Evolutionary conservation across 1,284 basidiomycete species (phyloP).

Genomic region (Schizophyllum commune): DNA sequence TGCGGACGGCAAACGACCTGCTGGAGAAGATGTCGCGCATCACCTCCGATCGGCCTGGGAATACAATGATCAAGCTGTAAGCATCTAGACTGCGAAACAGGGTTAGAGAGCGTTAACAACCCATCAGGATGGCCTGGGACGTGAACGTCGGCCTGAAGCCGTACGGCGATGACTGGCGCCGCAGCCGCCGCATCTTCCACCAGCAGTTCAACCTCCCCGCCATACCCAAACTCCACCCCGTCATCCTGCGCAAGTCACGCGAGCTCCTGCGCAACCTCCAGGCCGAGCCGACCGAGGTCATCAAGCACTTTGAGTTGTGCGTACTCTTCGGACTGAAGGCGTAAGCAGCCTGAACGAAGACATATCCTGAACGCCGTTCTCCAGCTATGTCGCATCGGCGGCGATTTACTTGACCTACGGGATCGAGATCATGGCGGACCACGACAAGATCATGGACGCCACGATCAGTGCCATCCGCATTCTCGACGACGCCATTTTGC

Average conservation of each 20-base stretch:
- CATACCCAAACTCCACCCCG: slow-evolving; percentile 9
- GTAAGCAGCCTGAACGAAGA: neutral
- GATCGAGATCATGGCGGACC: neutral
- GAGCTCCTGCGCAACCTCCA: slow-evolving; percentile 12
- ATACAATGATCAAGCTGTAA: slow-evolving; percentile 28
- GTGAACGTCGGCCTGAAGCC: slow-evolving; percentile 14
- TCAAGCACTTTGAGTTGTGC: slow-evolving; percentile 11
- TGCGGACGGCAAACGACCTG: slow-evolving; percentile 27
- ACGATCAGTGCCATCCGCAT: neutral
- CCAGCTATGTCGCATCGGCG: neutral
- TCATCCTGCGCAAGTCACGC: slow-evolving; percentile 10
- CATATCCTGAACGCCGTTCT: neutral
- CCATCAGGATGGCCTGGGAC: slow-evolving; percentile 12
- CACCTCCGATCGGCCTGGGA: slow-evolving; percentile 29
- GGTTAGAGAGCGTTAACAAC: neutral
- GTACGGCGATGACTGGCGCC: slow-evolving; percentile 14
- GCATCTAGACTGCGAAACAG: neutral
- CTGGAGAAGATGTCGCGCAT: slow-evolving; percentile 32
- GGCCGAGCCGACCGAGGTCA: slow-evolving; percentile 7
- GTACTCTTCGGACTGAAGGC: neutral
- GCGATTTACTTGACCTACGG: neutral
- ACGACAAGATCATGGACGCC: neutral
- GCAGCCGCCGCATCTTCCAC: slow-evolving; percentile 13
- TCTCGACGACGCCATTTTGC: neutral
- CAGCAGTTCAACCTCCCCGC: slow-evolving; percentile 11